phyloP scores from a whole-genome alignment of 495 filamentous ascomycete species.

The Daldinia concentrica region DNA sequence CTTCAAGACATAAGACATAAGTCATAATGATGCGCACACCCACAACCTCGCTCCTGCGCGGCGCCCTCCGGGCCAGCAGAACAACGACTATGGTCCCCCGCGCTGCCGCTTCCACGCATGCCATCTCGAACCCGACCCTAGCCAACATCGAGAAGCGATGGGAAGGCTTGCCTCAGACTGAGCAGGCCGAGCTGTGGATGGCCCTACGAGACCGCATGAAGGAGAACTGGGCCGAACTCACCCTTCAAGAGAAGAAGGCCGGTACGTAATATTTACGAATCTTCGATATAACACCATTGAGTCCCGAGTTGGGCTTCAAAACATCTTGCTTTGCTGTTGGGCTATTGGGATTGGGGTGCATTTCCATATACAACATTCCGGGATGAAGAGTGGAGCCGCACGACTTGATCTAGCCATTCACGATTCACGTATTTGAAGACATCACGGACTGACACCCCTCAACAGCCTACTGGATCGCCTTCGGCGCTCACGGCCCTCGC shows the following conservation, averaged over 20 bases:
- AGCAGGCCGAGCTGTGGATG: constrained; percentile 99
- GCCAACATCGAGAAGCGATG: constrained; percentile 99
- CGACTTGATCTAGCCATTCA: constrained; percentile 40
- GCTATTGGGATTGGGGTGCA: constrained; percentile 5
- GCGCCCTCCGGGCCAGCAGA: constrained; percentile 53
- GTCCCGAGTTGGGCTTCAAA: background rate
- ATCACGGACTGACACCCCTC: constrained; percentile 34
- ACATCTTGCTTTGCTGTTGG: background rate
- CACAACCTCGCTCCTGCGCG: constrained; percentile 52
- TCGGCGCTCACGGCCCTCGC: constrained; percentile 93
- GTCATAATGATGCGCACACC: constrained; percentile 55
- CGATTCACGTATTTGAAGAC: constrained; percentile 32
- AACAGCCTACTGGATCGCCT: constrained; percentile 97
- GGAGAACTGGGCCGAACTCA: constrained; percentile 93
- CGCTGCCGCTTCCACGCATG: constrained; percentile 77
- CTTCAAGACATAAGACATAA: constrained; percentile 3
- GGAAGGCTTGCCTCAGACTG: constrained; percentile 95
- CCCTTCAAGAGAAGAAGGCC: constrained; percentile 96
- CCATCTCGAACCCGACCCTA: constrained; percentile 96
- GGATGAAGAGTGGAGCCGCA: constrained; percentile 34
- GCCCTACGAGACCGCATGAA: constrained; percentile 96
- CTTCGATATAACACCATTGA: background rate
- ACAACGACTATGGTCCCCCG: constrained; percentile 59
- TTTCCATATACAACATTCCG: background rate
- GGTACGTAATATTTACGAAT: constrained; percentile 69